phyloP scores from a whole-genome alignment of 768 basidiomycete genomes.

The Lentinula raphanica region DNA sequence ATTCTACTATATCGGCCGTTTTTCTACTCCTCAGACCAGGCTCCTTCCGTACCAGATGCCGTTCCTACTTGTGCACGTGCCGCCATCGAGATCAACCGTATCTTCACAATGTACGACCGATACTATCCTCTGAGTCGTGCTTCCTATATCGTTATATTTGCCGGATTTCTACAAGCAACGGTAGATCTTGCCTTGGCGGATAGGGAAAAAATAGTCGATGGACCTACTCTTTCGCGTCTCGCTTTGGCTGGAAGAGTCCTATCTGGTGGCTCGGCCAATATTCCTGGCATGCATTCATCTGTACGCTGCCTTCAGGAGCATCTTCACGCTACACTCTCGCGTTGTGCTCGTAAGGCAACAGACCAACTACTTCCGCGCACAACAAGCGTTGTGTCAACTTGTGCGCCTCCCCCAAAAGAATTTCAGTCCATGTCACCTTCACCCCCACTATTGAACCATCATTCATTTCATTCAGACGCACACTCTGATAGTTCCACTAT shows the following conservation, averaged over 20 bases:
- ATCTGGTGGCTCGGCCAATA: neutral
- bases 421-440: neutral
- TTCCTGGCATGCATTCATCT: conserved; percentile 9
- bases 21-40: conserved; percentile 2
- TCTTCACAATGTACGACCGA: conserved; percentile 7
- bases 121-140: conserved; percentile 7
- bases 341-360: neutral
- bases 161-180: conserved; percentile 9
- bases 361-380: neutral
- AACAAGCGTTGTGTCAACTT: neutral
- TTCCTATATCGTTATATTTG: conserved; percentile 9
- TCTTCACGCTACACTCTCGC: conserved; percentile 6
- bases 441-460: neutral
- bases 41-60: conserved; percentile 1
- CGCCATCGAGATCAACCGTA: conserved; percentile 5
- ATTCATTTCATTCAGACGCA: neutral
- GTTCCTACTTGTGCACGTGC: conserved; percentile 4
- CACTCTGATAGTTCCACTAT: neutral
- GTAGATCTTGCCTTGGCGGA: conserved; percentile 6
- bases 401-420: neutral
- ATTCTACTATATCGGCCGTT: conserved; percentile 10
- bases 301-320: neutral
- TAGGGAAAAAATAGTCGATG: neutral
- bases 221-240: conserved; percentile 1
- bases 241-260: conserved; percentile 8